These are phyloP conservation scores for Thelonectria blattea DNA, from an alignment of 2,329 filamentous ascomycete species.

Conservation along the genomic window DNA sequence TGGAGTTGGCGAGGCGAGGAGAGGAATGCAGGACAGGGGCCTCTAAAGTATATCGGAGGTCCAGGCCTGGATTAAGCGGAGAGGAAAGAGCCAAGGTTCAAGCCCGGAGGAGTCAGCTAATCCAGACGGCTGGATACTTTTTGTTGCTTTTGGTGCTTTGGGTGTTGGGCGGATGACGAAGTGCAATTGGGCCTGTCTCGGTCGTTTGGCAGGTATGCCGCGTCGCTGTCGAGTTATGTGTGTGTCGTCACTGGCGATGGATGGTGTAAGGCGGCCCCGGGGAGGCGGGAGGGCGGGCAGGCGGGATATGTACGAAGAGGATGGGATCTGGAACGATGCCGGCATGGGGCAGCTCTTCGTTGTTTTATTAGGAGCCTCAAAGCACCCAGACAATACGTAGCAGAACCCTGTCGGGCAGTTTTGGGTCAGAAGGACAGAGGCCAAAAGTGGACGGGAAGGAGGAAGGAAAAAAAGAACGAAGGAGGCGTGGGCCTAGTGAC, in stretches of 20 bases:
- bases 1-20: not conserved
- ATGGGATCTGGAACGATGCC: constrained; percentile 11
- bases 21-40: constrained; percentile 35
- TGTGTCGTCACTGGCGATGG: constrained; percentile 17
- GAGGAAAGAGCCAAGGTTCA: constrained; percentile 28
- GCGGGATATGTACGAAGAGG: constrained; percentile 8
- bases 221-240: constrained; percentile 1
- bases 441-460: constrained; percentile 4
- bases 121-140: constrained; percentile 13
- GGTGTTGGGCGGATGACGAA: constrained; percentile 13
- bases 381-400: constrained; percentile 11
- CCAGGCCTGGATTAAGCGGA: constrained; percentile 29
- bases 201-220: not conserved
- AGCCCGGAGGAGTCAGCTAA: constrained; percentile 11
- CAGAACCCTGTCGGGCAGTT: constrained; percentile 10
- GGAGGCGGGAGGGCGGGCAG: constrained; percentile 4
- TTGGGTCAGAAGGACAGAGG: constrained; percentile 14
- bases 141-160: too few species aligned
- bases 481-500: constrained; percentile 19
- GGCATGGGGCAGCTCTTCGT: constrained; percentile 16
- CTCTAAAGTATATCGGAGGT: constrained; percentile 36
- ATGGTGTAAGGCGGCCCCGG: not conserved
- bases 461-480: not conserved
- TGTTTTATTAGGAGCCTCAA: constrained; percentile 16
- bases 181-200: constrained; percentile 6